Base-by-base conservation (phyloP, 495 filamentous ascomycete genomes). In the Hyaloscypha finlandica region DNA sequence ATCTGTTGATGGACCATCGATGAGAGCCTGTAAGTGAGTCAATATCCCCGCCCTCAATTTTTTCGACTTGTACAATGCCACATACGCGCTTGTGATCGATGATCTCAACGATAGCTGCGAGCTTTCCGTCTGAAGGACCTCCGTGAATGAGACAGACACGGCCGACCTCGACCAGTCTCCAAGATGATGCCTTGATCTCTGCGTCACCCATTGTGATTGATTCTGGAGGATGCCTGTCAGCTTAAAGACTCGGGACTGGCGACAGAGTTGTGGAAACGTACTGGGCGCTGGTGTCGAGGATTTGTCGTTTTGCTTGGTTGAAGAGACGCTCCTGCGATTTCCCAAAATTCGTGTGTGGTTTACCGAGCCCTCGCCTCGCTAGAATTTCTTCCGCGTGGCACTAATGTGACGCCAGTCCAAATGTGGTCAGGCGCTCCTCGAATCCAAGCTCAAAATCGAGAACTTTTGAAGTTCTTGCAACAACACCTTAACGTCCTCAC, bases 61-160 rank as follows among this genome's bases (percentile, higher is more conserved):
- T 62, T 53, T 42, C 61, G 45, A 52, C 53, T 52, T 37, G 51
- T 66, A n/a, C 61, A 69, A 61, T 57, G 56, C n/a, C 68, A 91
- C 94, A 77, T 96, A 98, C 95, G 81, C 95, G 92, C 87, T 97
- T 97, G 91, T 99, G 95, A 83, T 98, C 96, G 81, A 98, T 94
- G 80, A 99, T 97, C 88, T 98, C 93, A 81, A 97, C 93, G 79
- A 99, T 95, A 76, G 86, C 83, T 70, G 93, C 96, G 69, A 98
- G 87, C 80, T 90, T 90, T 81, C 93, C 94, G 69, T 79, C 84
- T 85, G 87, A 92, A 70, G 88, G 90, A 71, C 89, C 89, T 74
- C 83, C 77, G 74, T 88, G 86, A 83, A 97, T 86, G 76, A 97
- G 88, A 71, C 95, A 90, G 75, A 97, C 85, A 77, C 96, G 93